Conservation (phyloP, 202 grass and related monocot genomes). For the Panicum virgatum region DNA sequence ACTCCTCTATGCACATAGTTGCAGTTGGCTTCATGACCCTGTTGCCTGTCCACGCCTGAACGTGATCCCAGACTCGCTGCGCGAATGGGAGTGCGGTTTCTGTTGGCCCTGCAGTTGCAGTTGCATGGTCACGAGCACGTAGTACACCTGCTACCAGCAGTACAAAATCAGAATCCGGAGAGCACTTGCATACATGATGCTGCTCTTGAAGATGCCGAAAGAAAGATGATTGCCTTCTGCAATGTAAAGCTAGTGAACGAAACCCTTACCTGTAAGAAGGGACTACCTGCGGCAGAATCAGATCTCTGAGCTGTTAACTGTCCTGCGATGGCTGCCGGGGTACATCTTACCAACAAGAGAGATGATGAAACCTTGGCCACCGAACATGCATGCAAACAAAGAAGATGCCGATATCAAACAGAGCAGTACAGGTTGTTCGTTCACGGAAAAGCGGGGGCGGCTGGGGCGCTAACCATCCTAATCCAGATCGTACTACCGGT, state of each 20-base stretch:
- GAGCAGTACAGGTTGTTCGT: conserved; percentile 29
- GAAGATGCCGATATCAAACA: not conserved
- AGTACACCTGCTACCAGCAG: conserved; percentile 9
- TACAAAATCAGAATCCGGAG: conserved; percentile 31
- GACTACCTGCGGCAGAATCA: conserved; percentile 36
- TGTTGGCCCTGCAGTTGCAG: conserved; percentile 27
- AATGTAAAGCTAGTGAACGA: too few relatives aligned
- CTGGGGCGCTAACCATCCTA: conserved; percentile 28
- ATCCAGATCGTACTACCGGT: conserved; percentile 27
- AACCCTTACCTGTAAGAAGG: not conserved
- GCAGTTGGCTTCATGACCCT: too few relatives aligned
- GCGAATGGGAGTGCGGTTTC: too few relatives aligned
- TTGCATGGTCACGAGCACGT: not conserved
- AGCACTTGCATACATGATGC: not conserved
- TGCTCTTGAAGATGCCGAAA: conserved; percentile 21
- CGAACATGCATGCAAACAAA: conserved; percentile 23
- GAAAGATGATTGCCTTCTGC: too few relatives aligned
- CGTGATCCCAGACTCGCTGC: too few relatives aligned
- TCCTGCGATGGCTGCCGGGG: conserved; percentile 3
- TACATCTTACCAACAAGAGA: conserved; percentile 16
- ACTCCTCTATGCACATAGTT: too few relatives aligned
- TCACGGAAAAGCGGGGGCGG: conserved; percentile 18
- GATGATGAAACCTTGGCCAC: not conserved
- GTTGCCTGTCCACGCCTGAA: too few relatives aligned
- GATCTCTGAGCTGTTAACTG: conserved; percentile 34